These are phyloP conservation scores for Podila clonocystis DNA, from an alignment of 192 early-diverging fungal species.

Conservation along the genomic window DNA sequence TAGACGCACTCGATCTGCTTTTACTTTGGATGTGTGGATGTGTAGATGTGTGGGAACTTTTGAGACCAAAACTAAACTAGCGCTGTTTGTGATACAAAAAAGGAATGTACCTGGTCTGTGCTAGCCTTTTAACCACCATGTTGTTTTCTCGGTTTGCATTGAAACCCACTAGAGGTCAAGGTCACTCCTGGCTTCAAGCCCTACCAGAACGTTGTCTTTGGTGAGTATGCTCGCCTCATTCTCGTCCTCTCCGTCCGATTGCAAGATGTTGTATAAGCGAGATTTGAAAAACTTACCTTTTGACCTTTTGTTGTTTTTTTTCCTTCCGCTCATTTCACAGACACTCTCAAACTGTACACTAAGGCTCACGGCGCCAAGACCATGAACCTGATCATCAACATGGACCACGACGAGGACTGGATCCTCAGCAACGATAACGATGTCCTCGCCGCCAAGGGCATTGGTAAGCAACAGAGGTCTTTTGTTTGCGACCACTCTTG, in stretches of 20 bases:
- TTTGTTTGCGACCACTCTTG: neutral
- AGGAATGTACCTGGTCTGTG: neutral
- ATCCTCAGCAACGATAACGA: constrained; percentile 68
- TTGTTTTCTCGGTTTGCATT: neutral
- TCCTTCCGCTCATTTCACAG: constrained; percentile 40
- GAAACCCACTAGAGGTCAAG: constrained; percentile 62
- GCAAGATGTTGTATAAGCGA: neutral
- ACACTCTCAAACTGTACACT: constrained; percentile 82
- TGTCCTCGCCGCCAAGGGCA: constrained; percentile 60
- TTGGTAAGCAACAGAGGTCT: constrained; percentile 61
- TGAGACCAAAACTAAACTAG: neutral
- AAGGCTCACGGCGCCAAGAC: constrained; percentile 81
- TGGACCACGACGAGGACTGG: constrained; percentile 74
- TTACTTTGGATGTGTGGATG: neutral
- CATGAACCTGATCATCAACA: constrained; percentile 88
- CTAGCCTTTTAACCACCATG: neutral
- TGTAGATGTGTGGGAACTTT: constrained; percentile 3
- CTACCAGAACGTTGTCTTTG: constrained; percentile 73
- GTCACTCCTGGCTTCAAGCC: constrained; percentile 72
- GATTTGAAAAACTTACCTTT: neutral
- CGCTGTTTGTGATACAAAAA: neutral
- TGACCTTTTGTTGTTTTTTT: neutral
- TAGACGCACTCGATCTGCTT: neutral
- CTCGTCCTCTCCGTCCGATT: neutral
- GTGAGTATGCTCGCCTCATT: constrained; percentile 42